Conservation (phyloP, 2,329 filamentous ascomycete species). For the Xylaria sp. region DNA sequence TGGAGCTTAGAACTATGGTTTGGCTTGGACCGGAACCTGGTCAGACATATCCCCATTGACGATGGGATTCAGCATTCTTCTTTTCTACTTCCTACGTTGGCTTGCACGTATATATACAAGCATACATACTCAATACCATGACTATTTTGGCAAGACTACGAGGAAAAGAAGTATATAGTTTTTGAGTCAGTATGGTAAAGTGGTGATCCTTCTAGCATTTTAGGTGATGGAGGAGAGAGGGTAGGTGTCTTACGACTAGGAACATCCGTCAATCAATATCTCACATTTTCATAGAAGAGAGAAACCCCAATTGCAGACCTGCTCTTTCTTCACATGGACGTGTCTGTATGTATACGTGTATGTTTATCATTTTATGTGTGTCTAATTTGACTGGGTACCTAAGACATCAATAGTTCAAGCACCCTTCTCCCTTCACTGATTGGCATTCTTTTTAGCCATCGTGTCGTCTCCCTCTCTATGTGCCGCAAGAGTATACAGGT, state of each 20-base stretch:
- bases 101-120: not conserved
- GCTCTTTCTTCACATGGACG: not conserved
- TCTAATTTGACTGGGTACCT: not conserved
- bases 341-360: not conserved
- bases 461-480: not conserved
- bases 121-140: not conserved
- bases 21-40: not conserved
- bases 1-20: constrained; percentile 8
- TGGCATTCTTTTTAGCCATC: not conserved
- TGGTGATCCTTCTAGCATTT: too few relatives aligned
- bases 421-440: not conserved
- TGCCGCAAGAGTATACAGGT: constrained; percentile 3
- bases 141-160: not conserved
- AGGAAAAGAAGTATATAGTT: not conserved
- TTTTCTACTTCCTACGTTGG: not conserved
- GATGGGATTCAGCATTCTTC: not conserved
- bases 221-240: too few relatives aligned
- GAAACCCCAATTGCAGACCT: not conserved
- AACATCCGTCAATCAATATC: not conserved
- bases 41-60: not conserved
- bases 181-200: too few relatives aligned
- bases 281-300: not conserved
- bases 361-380: not conserved
- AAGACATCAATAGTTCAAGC: not conserved
- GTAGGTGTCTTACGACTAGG: too few relatives aligned